Conservation (phyloP, 2,329 filamentous ascomycete species). For the Coniochaeta ligniaria region DNA sequence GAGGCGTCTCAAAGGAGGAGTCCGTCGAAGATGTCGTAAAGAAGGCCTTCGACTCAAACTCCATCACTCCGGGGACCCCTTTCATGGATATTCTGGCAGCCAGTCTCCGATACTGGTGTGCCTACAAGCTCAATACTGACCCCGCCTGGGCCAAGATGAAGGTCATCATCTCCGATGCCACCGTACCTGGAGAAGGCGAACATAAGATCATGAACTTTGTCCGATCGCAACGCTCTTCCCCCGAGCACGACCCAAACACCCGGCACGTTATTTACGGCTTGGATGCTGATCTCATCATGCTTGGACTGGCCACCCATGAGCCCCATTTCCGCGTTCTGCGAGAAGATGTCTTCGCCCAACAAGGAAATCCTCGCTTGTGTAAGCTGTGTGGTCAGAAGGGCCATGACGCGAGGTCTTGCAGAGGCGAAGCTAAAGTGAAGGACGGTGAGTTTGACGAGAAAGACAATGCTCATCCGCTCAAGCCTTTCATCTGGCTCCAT, state of each 20-base stretch:
- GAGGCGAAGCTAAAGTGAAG: conserved; percentile 70
- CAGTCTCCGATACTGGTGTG: conserved; percentile 91
- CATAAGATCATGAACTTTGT: conserved; percentile 99
- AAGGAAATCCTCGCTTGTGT: conserved; percentile 75
- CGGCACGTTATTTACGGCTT: conserved; percentile 97
- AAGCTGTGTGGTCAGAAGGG: conserved; percentile 87
- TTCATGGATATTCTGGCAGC: conserved; percentile 96
- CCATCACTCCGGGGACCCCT: conserved; percentile 91
- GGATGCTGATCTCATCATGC: conserved; percentile 97
- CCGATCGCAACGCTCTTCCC: conserved; percentile 82
- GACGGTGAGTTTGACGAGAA: conserved; percentile 78
- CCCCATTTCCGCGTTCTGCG: conserved; percentile 93
- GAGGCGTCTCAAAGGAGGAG: conserved; percentile 55
- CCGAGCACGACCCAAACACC: conserved; percentile 92
- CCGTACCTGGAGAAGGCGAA: conserved; percentile 94
- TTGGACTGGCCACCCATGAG: conserved; percentile 93
- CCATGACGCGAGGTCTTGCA: conserved; percentile 82
- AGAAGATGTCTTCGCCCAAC: conserved; percentile 93
- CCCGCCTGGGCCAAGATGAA: conserved; percentile 94
- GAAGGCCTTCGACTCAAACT: conserved; percentile 85
- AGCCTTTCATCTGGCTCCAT: conserved; percentile 98
- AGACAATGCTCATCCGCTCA: conserved; percentile 59
- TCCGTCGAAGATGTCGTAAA: conserved; percentile 58
- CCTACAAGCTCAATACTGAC: conserved; percentile 96
- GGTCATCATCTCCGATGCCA: conserved; percentile 97